Base-by-base conservation (phyloP, 257 asterid species). In the Leonotis leonurus region DNA sequence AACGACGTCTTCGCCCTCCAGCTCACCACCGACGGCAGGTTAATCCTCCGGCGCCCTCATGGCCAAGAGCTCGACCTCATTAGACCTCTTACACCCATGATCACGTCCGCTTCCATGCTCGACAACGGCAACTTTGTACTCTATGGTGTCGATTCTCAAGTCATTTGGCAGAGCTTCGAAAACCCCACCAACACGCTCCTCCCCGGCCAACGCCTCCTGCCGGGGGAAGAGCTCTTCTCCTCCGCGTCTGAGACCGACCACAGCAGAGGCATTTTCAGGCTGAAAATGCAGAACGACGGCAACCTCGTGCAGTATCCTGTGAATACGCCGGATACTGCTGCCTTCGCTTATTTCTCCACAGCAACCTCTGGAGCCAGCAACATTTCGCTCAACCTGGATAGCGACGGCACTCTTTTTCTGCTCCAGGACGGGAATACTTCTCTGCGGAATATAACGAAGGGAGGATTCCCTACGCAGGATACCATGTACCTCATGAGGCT, bases 141-240 rank as follows among this genome's bases (percentile, higher is more conserved):
- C 13, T 80, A 78, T 16, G 7, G 33, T 60, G 64, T 73, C 12
- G 30, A 40, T 16, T 36, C 40, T 0, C 40, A 8, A 7, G 8
- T 73, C 20, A 62, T 67, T 0, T 85, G 94, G 94, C 84, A 70
- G 73, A 85, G 90, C 70, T 85, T 78, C 30, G 82, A 73, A 9
- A 0, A 72, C 37, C 89, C 87, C 5, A 85, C 85, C 0, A 59
- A 82, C 67, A 70, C 88, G 0, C 70, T 83, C 16, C 68, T 83
- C 36, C 77, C 80, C 0, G 77, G 78, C 3, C 87, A 80, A 51
- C 64, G 53, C 6, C 74, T 85, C 0, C 1, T 2, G 5, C 65
- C 70, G 0, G 60, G 27, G 0, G 1, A 3, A 12, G 50, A 58
- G 58, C 70, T 85, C 20, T 17, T 64, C 48, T 72, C 90, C 16